phyloP scores from a whole-genome alignment of 495 filamentous ascomycete species.

The Neurospora sp. region DNA sequence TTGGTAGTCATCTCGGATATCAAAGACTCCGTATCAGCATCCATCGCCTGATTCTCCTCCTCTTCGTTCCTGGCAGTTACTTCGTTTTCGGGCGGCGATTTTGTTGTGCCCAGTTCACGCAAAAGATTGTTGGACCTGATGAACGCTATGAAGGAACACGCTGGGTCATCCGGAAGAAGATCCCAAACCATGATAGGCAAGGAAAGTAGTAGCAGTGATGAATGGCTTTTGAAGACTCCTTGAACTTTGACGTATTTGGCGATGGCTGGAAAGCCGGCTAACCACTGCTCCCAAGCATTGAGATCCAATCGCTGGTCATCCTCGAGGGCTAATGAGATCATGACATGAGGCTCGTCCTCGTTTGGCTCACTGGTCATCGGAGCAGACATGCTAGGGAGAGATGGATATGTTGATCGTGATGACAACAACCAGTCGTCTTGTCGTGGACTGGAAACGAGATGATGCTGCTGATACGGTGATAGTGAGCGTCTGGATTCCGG shows the following conservation, averaged over 20 bases:
- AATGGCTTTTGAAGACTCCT: conserved; percentile 44
- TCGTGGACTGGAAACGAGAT: conserved; percentile 1
- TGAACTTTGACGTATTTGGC: conserved; percentile 43
- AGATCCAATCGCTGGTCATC: conserved; percentile 37
- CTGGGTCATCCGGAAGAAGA: conserved; percentile 38
- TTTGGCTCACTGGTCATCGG: conserved; percentile 24
- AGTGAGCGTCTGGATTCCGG: conserved; percentile 18
- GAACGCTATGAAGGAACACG: conserved; percentile 43
- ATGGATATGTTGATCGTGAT: conserved; percentile 10
- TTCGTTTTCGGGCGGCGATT: neutral
- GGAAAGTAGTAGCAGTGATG: conserved; percentile 36
- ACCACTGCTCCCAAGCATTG: conserved; percentile 39
- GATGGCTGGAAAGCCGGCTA: conserved; percentile 35
- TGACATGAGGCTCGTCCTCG: conserved; percentile 38
- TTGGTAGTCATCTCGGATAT: conserved; percentile 11
- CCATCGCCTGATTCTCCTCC: neutral
- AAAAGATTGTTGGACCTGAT: conserved; percentile 39
- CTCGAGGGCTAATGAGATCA: conserved; percentile 44
- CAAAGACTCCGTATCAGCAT: conserved; percentile 18
- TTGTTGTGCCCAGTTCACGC: neutral
- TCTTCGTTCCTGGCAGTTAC: neutral
- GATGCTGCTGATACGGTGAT: conserved; percentile 21
- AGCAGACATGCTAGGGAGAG: conserved; percentile 7
- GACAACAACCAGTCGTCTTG: conserved; percentile 9
- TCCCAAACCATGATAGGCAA: conserved; percentile 45